phyloP scores from a whole-genome alignment of 371 early-diverging fungal genomes.

The Coemansia sp. region DNA sequence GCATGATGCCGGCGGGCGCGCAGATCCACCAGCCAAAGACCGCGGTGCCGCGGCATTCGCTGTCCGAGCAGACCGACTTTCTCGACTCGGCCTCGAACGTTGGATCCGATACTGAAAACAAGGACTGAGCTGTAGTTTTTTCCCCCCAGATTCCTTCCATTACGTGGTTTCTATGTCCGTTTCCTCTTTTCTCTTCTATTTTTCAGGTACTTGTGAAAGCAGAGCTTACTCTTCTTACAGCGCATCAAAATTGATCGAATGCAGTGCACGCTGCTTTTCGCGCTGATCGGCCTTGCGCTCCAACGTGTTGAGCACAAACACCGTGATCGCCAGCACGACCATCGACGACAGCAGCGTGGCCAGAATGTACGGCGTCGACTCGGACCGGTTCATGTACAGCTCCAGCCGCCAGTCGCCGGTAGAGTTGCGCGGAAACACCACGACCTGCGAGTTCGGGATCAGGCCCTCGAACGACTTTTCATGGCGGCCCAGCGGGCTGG shows the following conservation, averaged over 20 bases:
- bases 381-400: slow-evolving; percentile 81
- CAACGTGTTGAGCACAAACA: slow-evolving; percentile 65
- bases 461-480: slow-evolving; percentile 73
- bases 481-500: slow-evolving; percentile 58
- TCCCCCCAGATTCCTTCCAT: too few relatives aligned
- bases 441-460: slow-evolving; percentile 90
- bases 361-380: slow-evolving; percentile 76
- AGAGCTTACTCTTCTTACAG: slow-evolving; percentile 54
- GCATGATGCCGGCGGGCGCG: not conserved
- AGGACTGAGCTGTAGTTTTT: not conserved
- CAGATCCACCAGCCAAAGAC: not conserved
- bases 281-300: slow-evolving; percentile 57
- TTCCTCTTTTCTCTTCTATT: not conserved
- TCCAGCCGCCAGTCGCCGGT: slow-evolving; percentile 75
- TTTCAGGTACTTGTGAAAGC: not conserved
- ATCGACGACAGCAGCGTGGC: slow-evolving; percentile 65
- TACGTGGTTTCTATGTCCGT: too few relatives aligned
- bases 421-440: slow-evolving; percentile 82
- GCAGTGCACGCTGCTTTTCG: slow-evolving; percentile 51
- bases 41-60: not conserved
- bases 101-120: not conserved
- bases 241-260: slow-evolving; percentile 90
- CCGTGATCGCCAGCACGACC: slow-evolving; percentile 65
- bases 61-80: slow-evolving; percentile 3
- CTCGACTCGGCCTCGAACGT: not conserved